Conservation (phyloP, 1,284 basidiomycete genomes). For the Puccinia horiana region DNA sequence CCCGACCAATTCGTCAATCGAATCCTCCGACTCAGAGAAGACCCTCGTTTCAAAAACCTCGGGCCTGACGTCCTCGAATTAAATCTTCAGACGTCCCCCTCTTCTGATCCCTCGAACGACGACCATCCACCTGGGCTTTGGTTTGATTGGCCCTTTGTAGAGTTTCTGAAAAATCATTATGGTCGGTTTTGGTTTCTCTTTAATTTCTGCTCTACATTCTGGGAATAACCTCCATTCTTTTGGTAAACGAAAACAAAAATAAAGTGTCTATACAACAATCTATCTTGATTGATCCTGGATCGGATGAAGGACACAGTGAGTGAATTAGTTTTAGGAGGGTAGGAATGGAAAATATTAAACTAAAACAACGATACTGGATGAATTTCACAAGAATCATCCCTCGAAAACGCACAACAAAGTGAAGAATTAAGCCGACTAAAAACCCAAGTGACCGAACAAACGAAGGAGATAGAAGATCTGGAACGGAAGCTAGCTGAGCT, state of each 20-base stretch:
- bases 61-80: slow-evolving; percentile 70
- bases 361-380: neutral
- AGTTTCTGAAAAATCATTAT: slow-evolving; percentile 97
- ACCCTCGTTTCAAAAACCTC: slow-evolving; percentile 83
- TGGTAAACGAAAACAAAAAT: neutral
- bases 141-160: slow-evolving; percentile 98
- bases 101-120: slow-evolving; percentile 54
- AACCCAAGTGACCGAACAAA: slow-evolving; percentile 75
- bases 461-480: slow-evolving; percentile 71
- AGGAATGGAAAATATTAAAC: neutral
- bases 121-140: slow-evolving; percentile 73
- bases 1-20: slow-evolving; percentile 85
- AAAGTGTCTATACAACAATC: slow-evolving; percentile 64
- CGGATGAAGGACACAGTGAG: slow-evolving; percentile 54
- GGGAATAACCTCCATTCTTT: slow-evolving; percentile 16
- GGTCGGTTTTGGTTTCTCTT: slow-evolving; percentile 65
- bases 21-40: slow-evolving; percentile 81
- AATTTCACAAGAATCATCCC: slow-evolving; percentile 57
- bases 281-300: slow-evolving; percentile 63
- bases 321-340: neutral
- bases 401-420: slow-evolving; percentile 73
- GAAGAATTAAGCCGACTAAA: slow-evolving; percentile 78
- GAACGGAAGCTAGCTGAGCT: slow-evolving; percentile 57
- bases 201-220: neutral
- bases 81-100: slow-evolving; percentile 50